Percentiles rank a stretch among this genome's conserved stretches.
These are phyloP conservation scores for Euphorbia pulcherrima DNA, from an alignment of 345 rosid genomes.

Conservation along the genomic window DNA sequence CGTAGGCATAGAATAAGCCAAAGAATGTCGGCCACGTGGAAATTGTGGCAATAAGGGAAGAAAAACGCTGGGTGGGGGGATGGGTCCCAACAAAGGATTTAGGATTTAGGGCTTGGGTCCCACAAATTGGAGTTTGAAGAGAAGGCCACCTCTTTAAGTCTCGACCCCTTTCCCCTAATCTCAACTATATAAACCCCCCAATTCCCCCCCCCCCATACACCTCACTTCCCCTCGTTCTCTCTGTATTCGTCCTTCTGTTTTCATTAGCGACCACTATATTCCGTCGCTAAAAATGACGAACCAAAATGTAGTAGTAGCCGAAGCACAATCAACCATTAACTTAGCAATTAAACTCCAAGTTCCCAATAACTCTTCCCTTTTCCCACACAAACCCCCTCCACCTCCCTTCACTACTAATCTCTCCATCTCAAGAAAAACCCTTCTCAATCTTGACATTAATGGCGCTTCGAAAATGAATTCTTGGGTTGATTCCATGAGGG, in stretches of 20 bases:
- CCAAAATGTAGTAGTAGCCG: constrained; percentile 55
- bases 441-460: constrained; percentile 56
- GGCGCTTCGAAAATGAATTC: no score
- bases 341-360: constrained; percentile 35
- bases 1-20: no score
- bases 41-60: not conserved
- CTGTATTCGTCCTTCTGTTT: not conserved
- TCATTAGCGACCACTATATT: constrained; percentile 9
- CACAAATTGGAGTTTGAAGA: not conserved
- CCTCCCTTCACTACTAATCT: no score
- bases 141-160: no score
- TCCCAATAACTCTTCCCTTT: constrained; percentile 38
- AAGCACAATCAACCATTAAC: no score
- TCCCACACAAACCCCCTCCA: constrained; percentile 63
- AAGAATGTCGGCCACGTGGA: constrained; percentile 25
- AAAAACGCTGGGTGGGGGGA: constrained; percentile 18
- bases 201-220: constrained; percentile 6
- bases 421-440: constrained; percentile 41
- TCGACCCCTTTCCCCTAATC: not conserved
- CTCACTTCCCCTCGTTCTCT: not conserved
- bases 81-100: constrained; percentile 10
- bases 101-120: not conserved
- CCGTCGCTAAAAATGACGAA: constrained; percentile 69
- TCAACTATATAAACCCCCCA: constrained; percentile 13
- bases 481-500: constrained; percentile 85